Base-by-base conservation (phyloP, 2,329 filamentous ascomycete species). In the Myrmaecium sp. region DNA sequence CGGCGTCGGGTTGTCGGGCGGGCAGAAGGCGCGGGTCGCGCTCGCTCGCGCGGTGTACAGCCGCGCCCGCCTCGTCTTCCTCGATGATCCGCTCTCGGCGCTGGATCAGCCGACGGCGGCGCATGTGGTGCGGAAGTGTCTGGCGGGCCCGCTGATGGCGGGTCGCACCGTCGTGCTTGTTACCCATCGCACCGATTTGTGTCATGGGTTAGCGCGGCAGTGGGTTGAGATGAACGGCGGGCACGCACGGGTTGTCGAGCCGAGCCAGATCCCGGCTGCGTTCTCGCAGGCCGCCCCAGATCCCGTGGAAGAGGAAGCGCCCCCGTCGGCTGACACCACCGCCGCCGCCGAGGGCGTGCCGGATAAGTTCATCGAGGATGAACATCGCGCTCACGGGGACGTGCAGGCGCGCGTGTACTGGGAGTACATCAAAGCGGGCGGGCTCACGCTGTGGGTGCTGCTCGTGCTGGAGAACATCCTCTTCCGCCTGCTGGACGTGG, bases 361-460 rank as follows among this genome's bases (percentile, higher is more conserved):
- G 0, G 71, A 76, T 17, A 81, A 81, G 39, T 84, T 86, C 41
- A 73, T 83, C 23, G 74, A 83, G 41, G 78, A 84, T 17, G 79
- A 89, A 44, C 60, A 73, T 36, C 65, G 79, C 25, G 74, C 67
- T 1, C 66, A 79, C 32, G 82, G 83, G 11, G 72, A 77, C 1
- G 78, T 93, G 2, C 69, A 83, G 39, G 55, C 69, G 7, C 63
- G 63, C 5, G 74, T 92, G 0, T 93, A 92, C 43, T 82, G 78
- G 71, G 70, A 73, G 35, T 93, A 92, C 37, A 72, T 92, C 52
- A 77, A 72, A 47, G 80, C 82, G 4, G 83, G 83, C 2, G 75
- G 70, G 8, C 58, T 84, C 23, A 60, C 59, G 30, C 81, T 74
- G 59, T 93, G 83, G 83, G 46, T 54, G 3, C 40, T 69, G 2